Conservation (phyloP, 2,329 filamentous ascomycete genomes). For the Cladosporium sphaerospermum region DNA sequence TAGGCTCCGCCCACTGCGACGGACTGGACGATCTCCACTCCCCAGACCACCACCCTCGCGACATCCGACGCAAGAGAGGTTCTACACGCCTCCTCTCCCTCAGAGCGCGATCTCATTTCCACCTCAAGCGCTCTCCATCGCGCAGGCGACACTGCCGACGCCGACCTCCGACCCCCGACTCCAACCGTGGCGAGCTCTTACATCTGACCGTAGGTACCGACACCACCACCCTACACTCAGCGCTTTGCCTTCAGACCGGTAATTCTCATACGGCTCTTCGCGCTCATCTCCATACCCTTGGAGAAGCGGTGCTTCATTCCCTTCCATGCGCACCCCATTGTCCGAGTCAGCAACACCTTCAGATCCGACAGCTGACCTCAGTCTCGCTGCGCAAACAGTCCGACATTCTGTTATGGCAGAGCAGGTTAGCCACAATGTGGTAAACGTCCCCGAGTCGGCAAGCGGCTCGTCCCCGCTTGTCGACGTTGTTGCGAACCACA, state of each 20-base stretch:
- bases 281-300: too few relatives aligned
- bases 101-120: slow-evolving; percentile 2
- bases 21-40: neutral
- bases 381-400: slow-evolving; percentile 17
- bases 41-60: slow-evolving; percentile 4
- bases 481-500: slow-evolving; percentile 55
- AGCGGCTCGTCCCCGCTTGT: slow-evolving; percentile 54
- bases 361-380: slow-evolving; percentile 8
- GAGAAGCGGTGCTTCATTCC: neutral
- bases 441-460: slow-evolving; percentile 64
- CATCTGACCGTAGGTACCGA: slow-evolving; percentile 8
- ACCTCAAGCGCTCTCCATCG: slow-evolving; percentile 1
- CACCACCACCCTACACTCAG: neutral
- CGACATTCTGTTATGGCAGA: slow-evolving; percentile 61
- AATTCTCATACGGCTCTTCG: too few relatives aligned
- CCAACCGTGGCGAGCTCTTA: slow-evolving; percentile 12
- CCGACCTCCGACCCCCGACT: slow-evolving; percentile 6
- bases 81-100: neutral
- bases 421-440: slow-evolving; percentile 64
- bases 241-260: neutral
- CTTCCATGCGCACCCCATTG: slow-evolving; percentile 6
- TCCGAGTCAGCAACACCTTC: slow-evolving; percentile 6
- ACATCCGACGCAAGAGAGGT: slow-evolving; percentile 2
- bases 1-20: neutral
- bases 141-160: slow-evolving; percentile 5